Evolutionary conservation across 1,284 basidiomycete species (phyloP).

Genomic region (Leccinum colubrinum): DNA sequence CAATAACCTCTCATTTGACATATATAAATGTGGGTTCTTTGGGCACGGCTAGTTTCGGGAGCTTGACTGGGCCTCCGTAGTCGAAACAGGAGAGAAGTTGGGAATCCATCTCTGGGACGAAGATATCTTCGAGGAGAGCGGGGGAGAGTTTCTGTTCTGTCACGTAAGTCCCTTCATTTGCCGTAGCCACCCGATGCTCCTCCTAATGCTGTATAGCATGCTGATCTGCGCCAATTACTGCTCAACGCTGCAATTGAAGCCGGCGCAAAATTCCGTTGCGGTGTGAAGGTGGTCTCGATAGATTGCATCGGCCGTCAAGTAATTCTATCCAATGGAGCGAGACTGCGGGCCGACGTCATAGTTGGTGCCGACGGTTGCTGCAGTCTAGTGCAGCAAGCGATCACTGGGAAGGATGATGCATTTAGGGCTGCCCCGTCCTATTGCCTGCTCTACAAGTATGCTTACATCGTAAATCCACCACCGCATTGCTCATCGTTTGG

Average conservation of each 20-base stretch:
- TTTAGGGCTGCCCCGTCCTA: slow-evolving; percentile 18
- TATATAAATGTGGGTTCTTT: slow-evolving; percentile 37
- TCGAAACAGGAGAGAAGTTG: slow-evolving; percentile 45
- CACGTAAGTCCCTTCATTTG: slow-evolving; percentile 39
- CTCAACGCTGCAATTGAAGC: slow-evolving; percentile 44
- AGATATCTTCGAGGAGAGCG: slow-evolving; percentile 52
- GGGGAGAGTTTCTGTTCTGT: slow-evolving; percentile 52
- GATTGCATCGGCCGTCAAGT: slow-evolving; percentile 31
- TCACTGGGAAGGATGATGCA: slow-evolving; percentile 11
- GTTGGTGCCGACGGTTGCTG: slow-evolving; percentile 61
- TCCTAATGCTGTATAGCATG: slow-evolving; percentile 16
- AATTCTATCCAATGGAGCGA: slow-evolving; percentile 45
- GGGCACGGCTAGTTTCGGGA: neutral
- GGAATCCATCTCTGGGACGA: slow-evolving; percentile 54
- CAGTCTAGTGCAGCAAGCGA: slow-evolving; percentile 21
- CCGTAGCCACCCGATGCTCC: neutral
- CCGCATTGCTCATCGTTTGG: slow-evolving; percentile 1
- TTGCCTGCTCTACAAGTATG: slow-evolving; percentile 46
- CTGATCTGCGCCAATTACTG: slow-evolving; percentile 36
- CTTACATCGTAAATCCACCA: slow-evolving; percentile 1
- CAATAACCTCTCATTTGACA: slow-evolving; percentile 39
- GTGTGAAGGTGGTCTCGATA: slow-evolving; percentile 40
- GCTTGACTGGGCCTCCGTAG: slow-evolving; percentile 24
- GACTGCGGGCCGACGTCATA: slow-evolving; percentile 53
- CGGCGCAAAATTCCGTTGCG: slow-evolving; percentile 43